A percentile compares a stretch with the other conserved stretches of the same genome.
These are phyloP conservation scores for Dipteronia sinensis DNA, from an alignment of 345 rosid genomes.

Conservation along the genomic window DNA sequence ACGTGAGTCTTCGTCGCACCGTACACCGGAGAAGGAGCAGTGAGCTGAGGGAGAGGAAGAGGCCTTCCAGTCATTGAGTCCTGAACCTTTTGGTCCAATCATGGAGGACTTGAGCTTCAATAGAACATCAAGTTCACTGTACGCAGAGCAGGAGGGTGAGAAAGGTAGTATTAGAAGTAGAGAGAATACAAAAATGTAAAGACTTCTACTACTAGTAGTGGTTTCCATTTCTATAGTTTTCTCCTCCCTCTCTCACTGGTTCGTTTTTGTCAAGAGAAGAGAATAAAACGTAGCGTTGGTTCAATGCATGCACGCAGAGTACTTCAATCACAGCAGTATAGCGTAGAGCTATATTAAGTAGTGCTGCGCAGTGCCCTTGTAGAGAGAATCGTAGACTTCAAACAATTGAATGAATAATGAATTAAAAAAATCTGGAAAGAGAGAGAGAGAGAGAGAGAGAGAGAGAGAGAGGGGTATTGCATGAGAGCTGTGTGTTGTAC, in stretches of 20 bases:
- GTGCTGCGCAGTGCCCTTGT: slow-evolving; percentile 20
- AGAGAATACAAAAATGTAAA: slow-evolving; percentile 17
- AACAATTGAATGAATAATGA: slow-evolving; percentile 26
- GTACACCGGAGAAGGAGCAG: slow-evolving; percentile 83
- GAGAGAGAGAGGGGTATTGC: neutral
- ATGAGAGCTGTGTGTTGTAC: slow-evolving; percentile 22
- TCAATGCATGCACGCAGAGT: slow-evolving; percentile 36
- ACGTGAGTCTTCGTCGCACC: slow-evolving; percentile 51
- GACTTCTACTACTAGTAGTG: slow-evolving; percentile 7
- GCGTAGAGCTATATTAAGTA: slow-evolving; percentile 31
- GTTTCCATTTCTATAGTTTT: slow-evolving; percentile 28
- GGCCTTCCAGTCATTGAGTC: slow-evolving; percentile 69
- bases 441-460: neutral
- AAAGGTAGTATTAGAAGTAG: slow-evolving; percentile 23
- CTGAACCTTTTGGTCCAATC: slow-evolving; percentile 51
- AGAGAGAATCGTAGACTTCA: slow-evolving; percentile 46
- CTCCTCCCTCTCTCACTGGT: neutral
- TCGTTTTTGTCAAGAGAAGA: neutral
- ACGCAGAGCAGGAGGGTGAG: slow-evolving; percentile 34
- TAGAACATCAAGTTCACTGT: slow-evolving; percentile 59
- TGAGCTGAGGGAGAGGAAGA: slow-evolving; percentile 48
- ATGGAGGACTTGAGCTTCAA: slow-evolving; percentile 66
- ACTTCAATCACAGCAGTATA: slow-evolving; percentile 11
- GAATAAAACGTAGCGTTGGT: slow-evolving; percentile 28
- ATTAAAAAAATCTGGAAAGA: slow-evolving; percentile 15